A percentile compares a stretch with the other conserved stretches of the same genome.
Conservation (phyloP, 805 yeast genomes). For the Yarrowia hollandica region DNA sequence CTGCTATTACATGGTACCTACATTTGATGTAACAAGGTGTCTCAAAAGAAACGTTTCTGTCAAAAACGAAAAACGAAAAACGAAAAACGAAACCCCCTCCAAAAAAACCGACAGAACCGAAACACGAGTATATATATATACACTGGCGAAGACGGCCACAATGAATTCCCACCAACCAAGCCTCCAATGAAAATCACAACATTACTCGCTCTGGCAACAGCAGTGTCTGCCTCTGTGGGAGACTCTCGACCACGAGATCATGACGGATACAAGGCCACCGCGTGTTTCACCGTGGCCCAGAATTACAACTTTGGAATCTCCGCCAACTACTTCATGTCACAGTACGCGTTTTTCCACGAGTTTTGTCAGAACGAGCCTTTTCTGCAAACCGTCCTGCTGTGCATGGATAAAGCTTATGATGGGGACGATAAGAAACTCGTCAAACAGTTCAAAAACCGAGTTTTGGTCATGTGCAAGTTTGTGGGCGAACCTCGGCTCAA, state of each 20-base stretch:
- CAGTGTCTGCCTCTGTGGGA: constrained; percentile 18
- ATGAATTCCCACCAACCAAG: no score
- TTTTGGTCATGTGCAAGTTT: constrained; percentile 17
- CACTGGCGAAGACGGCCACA: no score
- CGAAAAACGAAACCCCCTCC: no score
- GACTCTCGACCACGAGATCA: constrained; percentile 21
- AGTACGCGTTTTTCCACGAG: constrained; percentile 17
- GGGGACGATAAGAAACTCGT: neutral
- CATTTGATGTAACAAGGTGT: no score
- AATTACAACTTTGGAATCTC: constrained; percentile 16
- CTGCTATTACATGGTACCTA: no score
- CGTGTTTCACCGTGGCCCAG: constrained; percentile 12
- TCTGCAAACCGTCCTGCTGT: constrained; percentile 9
- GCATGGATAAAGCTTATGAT: constrained; percentile 17
- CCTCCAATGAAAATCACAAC: neutral
- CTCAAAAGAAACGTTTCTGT: no score
- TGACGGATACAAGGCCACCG: neutral
- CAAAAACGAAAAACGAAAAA: no score
- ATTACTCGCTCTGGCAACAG: neutral
- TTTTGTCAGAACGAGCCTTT: constrained; percentile 1
- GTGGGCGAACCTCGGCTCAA: neutral
- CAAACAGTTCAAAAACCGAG: neutral
- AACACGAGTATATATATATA: no score
- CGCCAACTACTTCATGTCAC: constrained; percentile 1
- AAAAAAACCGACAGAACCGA: no score